Conservation (phyloP, 2,329 filamentous ascomycete species). For the Nigrospora sphaerica region DNA sequence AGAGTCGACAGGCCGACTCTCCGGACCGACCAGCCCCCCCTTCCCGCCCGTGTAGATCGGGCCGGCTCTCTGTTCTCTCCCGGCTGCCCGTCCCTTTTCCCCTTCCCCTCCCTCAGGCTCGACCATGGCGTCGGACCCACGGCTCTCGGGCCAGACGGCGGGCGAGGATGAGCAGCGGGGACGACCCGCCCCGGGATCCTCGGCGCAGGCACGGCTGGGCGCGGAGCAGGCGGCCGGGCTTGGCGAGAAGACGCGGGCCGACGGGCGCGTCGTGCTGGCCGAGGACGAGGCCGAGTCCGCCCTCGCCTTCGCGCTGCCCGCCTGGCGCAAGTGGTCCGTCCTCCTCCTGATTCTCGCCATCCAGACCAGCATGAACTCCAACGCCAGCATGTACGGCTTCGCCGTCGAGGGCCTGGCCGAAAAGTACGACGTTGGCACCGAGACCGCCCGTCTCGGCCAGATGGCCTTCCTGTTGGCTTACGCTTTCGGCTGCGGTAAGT, state of each 20-base stretch:
- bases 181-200: no score
- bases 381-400: constrained; percentile 45
- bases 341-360: constrained; percentile 43
- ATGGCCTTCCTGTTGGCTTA: constrained; percentile 44
- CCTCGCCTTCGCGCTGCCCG: constrained; percentile 36
- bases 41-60: no score
- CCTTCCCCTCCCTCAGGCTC: no score
- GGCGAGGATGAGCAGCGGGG: no score
- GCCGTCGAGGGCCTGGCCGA: constrained; percentile 36
- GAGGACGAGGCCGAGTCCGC: constrained; percentile 42
- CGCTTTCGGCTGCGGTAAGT: constrained; percentile 31
- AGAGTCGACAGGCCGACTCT: no score
- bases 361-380: constrained; percentile 50
- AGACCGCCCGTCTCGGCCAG: constrained; percentile 38
- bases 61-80: no score
- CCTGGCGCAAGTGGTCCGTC: constrained; percentile 44
- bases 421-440: constrained; percentile 36
- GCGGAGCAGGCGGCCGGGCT: no score
- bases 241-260: not conserved
- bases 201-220: no score
- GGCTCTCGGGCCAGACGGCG: no score
- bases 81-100: no score
- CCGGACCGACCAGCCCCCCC: no score
- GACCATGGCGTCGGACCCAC: no score
- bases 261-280: constrained; percentile 22